A percentile compares a stretch with the other conserved stretches of the same genome.
phyloP scores from a whole-genome alignment of 768 basidiomycete species.

The Tulasnella sp. region DNA sequence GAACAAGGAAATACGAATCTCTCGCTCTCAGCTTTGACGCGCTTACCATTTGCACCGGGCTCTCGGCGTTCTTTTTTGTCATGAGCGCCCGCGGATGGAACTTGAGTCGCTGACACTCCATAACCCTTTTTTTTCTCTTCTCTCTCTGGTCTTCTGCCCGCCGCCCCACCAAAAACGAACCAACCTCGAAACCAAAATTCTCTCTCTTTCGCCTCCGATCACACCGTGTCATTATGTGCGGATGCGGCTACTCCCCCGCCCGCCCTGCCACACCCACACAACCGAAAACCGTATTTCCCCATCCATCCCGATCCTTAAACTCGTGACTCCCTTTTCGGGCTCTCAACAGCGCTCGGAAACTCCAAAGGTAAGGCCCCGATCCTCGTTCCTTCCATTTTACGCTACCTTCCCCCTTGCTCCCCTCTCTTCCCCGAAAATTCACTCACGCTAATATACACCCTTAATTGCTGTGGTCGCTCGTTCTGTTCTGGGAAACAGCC shows the following conservation, averaged over 20 bases:
- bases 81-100: not conserved
- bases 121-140: not conserved
- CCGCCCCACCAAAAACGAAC: not conserved
- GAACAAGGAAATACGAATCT: not conserved
- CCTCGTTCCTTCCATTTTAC: conserved; percentile 9
- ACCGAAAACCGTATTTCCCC: not conserved
- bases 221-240: not conserved
- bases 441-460: not conserved
- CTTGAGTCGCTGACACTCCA: not conserved
- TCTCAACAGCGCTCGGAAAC: conserved; percentile 20
- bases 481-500: conserved; percentile 38
- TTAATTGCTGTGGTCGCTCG: not conserved
- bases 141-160: too few species aligned
- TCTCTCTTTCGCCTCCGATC: not conserved
- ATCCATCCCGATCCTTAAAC: not conserved
- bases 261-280: not conserved
- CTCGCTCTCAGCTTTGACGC: not conserved
- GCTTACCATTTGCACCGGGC: not conserved
- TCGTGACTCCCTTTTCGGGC: not conserved
- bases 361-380: conserved; percentile 19
- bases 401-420: not conserved
- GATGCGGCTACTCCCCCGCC: not conserved
- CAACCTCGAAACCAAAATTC: not conserved
- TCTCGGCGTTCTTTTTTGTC: not conserved
- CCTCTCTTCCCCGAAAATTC: not conserved